Percentiles rank a stretch among this genome's conserved stretches.
Conservation (phyloP, 108 stramenopile species). For the Pseudonitzschia delicatissima region DNA sequence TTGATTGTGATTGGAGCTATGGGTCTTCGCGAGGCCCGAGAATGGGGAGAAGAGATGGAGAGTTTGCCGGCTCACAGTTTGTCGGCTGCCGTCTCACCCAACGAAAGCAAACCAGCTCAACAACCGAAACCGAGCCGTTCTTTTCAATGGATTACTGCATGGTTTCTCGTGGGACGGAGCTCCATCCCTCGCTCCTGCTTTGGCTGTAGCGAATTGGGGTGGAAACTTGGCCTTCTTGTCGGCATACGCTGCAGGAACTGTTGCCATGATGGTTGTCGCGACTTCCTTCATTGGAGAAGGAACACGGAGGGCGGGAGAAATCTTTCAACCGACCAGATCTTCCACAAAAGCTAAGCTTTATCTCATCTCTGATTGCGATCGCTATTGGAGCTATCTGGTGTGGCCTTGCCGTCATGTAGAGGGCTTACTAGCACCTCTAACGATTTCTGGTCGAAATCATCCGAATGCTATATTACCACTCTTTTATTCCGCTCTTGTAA, state of each 20-base stretch:
- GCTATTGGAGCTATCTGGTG: constrained; percentile 84
- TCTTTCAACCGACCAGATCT: constrained; percentile 82
- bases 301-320: constrained; percentile 72
- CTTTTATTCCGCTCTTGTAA: no score
- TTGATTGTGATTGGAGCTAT: constrained; percentile 89
- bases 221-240: constrained; percentile 85
- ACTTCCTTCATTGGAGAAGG: constrained; percentile 87
- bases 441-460: no score
- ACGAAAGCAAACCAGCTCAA: constrained; percentile 16
- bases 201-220: constrained; percentile 88
- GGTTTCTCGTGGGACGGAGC: constrained; percentile 97
- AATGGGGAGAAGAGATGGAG: constrained; percentile 45
- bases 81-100: constrained; percentile 40
- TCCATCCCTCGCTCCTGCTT: constrained; percentile 89
- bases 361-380: constrained; percentile 74
- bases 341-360: constrained; percentile 79
- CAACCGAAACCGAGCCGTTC: constrained; percentile 75
- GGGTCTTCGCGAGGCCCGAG: constrained; percentile 88
- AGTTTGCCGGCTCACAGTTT: constrained; percentile 28
- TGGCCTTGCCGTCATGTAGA: constrained; percentile 51
- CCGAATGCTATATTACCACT: no score
- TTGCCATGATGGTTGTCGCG: constrained; percentile 80
- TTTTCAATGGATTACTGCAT: constrained; percentile 93
- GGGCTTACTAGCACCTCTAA: neutral
- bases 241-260: constrained; percentile 93